These are phyloP conservation scores for Jatropha podagrica DNA, from an alignment of 441 rosid species.

Conservation along the genomic window DNA sequence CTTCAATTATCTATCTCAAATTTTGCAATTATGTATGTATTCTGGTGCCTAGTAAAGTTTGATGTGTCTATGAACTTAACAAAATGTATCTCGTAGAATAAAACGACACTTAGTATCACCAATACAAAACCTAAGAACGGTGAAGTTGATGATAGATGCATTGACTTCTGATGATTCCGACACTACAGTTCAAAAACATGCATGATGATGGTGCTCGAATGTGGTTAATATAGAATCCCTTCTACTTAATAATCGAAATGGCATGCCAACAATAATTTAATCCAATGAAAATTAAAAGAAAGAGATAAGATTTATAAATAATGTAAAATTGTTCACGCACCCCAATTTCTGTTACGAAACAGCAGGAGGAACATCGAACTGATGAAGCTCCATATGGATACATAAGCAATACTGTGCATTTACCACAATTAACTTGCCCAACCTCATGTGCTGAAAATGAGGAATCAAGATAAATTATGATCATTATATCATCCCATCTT, in stretches of 20 bases:
- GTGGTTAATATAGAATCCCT: not conserved
- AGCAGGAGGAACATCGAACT: slow-evolving; percentile 83
- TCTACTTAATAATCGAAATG: not conserved
- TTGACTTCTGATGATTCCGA: not conserved
- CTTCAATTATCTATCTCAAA: not conserved
- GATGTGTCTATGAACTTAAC: not conserved
- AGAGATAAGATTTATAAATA: no score
- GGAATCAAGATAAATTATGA: not conserved
- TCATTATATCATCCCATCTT: not conserved
- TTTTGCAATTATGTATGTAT: not conserved
- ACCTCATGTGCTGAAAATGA: slow-evolving; percentile 62
- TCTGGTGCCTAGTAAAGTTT: not conserved
- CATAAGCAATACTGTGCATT: slow-evolving; percentile 63
- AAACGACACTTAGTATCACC: no score
- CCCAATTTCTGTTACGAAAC: slow-evolving; percentile 59
- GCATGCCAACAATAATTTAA: not conserved
- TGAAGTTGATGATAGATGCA: not conserved
- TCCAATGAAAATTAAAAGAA: not conserved
- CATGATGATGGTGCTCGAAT: not conserved
- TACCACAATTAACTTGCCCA: slow-evolving; percentile 64
- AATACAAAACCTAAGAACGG: not conserved
- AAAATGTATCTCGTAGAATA: not conserved
- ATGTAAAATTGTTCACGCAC: slow-evolving; percentile 37
- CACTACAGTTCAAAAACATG: not conserved
- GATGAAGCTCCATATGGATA: slow-evolving; percentile 76